phyloP scores from a whole-genome alignment of 2,329 filamentous ascomycete genomes.

The Trichoderma hamatum region DNA sequence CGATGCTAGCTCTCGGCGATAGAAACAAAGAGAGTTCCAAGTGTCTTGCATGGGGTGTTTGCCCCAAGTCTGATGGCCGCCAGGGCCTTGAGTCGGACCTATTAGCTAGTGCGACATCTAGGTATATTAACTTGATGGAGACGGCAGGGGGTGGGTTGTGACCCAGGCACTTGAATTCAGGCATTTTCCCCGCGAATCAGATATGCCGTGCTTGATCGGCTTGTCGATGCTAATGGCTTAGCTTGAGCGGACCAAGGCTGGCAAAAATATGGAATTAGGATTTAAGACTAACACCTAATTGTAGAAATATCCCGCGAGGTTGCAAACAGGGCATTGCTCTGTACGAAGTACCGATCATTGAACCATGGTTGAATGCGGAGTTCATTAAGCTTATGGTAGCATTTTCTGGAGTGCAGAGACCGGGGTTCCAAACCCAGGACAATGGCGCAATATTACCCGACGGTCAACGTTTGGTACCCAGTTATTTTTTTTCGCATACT shows the following conservation, averaged over 20 bases:
- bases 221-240: neutral
- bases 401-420: slow-evolving; percentile 22
- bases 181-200: slow-evolving; percentile 21
- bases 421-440: slow-evolving; percentile 7
- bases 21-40: neutral
- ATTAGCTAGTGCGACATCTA: slow-evolving; percentile 24
- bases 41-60: neutral
- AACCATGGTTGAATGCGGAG: slow-evolving; percentile 9
- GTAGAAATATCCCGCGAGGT: neutral
- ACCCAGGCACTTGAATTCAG: slow-evolving; percentile 4
- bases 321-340: neutral
- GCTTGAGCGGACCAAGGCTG: neutral
- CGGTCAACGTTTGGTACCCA: neutral
- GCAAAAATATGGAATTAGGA: neutral
- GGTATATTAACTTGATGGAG: slow-evolving; percentile 23
- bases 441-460: slow-evolving; percentile 16
- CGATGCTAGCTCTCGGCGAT: neutral
- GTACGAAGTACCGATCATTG: neutral
- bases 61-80: slow-evolving; percentile 1
- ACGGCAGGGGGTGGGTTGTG: slow-evolving; percentile 3
- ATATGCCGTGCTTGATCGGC: slow-evolving; percentile 10
- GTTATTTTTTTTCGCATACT: neutral
- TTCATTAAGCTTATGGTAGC: slow-evolving; percentile 15
- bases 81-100: slow-evolving; percentile 22
- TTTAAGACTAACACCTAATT: neutral